These are phyloP conservation scores for Claviceps monticola DNA, from an alignment of 2,329 filamentous ascomycete species.

Conservation along the genomic window DNA sequence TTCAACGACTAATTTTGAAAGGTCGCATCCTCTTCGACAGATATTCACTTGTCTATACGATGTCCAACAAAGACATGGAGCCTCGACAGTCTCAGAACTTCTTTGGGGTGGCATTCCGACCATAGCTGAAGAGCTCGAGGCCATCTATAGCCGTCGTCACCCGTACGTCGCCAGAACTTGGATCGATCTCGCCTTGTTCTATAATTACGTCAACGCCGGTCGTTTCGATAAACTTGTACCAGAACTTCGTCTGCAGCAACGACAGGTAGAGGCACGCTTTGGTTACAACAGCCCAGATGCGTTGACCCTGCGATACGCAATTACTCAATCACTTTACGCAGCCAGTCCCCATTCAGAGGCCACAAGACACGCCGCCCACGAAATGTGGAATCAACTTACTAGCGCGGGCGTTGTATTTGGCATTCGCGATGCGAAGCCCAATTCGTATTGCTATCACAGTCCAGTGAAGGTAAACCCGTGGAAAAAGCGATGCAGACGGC, in stretches of 20 bases:
- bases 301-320: conserved; percentile 25
- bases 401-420: conserved; percentile 21
- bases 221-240: conserved; percentile 22
- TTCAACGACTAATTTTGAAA: conserved; percentile 28
- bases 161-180: conserved; percentile 29
- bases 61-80: conserved; percentile 30
- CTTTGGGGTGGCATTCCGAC: conserved; percentile 27
- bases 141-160: conserved; percentile 28
- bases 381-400: conserved; percentile 24
- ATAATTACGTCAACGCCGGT: conserved; percentile 23
- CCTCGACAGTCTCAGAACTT: conserved; percentile 27
- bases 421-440: conserved; percentile 23
- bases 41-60: conserved; percentile 30
- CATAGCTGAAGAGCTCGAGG: conserved; percentile 30
- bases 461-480: conserved; percentile 29
- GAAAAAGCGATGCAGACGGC: conserved; percentile 28
- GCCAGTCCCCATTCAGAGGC: conserved; percentile 19
- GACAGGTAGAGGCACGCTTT: conserved; percentile 21
- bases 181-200: conserved; percentile 27
- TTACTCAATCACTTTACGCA: conserved; percentile 26
- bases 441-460: conserved; percentile 29
- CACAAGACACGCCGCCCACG: conserved; percentile 22
- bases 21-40: conserved; percentile 27
- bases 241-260: conserved; percentile 23
- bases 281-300: conserved; percentile 21